Evolutionary conservation across 805 yeast genomes (phyloP), one percentile per base, ranked within the genome.

Genomic region (Huiozyma naganishii): DNA sequence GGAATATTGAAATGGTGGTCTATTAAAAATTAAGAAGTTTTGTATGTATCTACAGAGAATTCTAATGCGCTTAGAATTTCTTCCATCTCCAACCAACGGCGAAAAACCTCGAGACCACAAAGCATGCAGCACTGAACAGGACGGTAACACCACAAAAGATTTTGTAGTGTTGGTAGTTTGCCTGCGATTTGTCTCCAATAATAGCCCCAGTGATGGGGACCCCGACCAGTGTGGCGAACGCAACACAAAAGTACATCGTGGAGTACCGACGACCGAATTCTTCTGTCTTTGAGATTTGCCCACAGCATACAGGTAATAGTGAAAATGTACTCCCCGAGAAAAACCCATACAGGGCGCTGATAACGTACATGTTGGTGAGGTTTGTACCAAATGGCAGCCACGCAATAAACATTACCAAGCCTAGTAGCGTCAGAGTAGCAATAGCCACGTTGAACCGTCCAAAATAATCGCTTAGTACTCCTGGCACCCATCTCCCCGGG

Each of bases 391-490:
- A 65, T 38, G 65, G 70, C n/a, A 58, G 54, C 65, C 73, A 65
- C 5, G 65, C 60, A 4, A 66, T 59, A 33, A 66, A 54, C 32
- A 67, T 60, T 23, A 65, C 47, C 29, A 60, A 10, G 41, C 64
- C 45, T 17, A 70, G 47, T 17, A 55, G 10, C 1, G 59, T n/a
- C 8, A 68, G 48, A 34, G 66, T 61, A 5, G 59, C 40, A 11
- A 67, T 60, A 66, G 77, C 69, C 40, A 76, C 67, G 53, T 77
- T 79, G 52, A 75, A 75, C 30, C 76, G 65, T 4, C 85, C 85
- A 39, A 66, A 59, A 12, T 48, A 56, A 46, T 72, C 76, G 42
- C 72, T 64, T n/a, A 68, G 39, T 32, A 55, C 51, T 3, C 76
- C 76, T 1, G 72, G 67, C n/a, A 64, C 43, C 61, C 67, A 68